phyloP scores from a whole-genome alignment of 257 asterid genomes.

The Lantana camara region DNA sequence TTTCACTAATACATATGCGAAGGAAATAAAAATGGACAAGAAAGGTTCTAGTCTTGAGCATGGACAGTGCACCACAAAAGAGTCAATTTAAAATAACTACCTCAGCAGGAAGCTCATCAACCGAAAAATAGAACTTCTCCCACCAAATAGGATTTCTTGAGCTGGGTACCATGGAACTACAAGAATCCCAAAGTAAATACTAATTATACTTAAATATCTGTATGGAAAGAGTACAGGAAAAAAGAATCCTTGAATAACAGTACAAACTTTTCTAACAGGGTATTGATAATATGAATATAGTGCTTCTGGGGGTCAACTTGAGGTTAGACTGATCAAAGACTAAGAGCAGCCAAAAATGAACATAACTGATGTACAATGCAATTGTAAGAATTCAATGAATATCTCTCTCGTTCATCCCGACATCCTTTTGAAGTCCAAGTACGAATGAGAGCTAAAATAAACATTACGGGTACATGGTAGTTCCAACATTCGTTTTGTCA shows the following conservation, averaged over 20 bases:
- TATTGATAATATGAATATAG: background rate
- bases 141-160: constrained; percentile 99
- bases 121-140: constrained; percentile 89
- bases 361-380: background rate
- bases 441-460: no score
- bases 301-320: constrained; percentile 3
- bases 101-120: constrained; percentile 85
- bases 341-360: constrained; percentile 12
- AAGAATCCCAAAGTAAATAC: constrained; percentile 28
- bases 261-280: constrained; percentile 1
- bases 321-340: constrained; percentile 14
- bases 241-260: background rate
- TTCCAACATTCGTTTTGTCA: background rate
- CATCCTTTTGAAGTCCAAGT: no score
- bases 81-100: constrained; percentile 43
- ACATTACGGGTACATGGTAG: no score
- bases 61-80: constrained; percentile 12
- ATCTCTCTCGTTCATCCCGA: no score
- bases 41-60: background rate
- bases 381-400: background rate
- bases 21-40: background rate
- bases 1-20: constrained; percentile 10
- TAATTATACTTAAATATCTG: constrained; percentile 10
- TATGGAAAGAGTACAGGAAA: constrained; percentile 11
- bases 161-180: constrained; percentile 96